Evolutionary conservation across 176 grass and related monocot genomes (phyloP).

Genomic region (Dactylis glomerata): DNA sequence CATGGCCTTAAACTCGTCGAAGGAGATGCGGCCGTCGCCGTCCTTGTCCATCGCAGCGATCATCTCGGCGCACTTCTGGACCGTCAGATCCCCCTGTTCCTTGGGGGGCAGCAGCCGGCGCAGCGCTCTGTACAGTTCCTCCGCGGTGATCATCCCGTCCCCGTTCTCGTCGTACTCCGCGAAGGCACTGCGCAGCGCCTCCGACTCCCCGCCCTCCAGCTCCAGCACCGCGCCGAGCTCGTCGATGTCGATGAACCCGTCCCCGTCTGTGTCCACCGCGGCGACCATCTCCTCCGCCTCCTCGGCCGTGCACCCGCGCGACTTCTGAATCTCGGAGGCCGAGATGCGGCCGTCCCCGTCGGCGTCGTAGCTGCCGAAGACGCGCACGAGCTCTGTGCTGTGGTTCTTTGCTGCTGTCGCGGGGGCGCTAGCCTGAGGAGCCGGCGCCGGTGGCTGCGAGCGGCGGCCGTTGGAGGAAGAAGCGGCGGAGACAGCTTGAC

Average conservation of each 20-base stretch:
- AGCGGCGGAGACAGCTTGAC: conserved; percentile 14
- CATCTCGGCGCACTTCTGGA: conserved; percentile 12
- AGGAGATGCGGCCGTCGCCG: conserved; percentile 39
- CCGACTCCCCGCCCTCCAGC: not conserved
- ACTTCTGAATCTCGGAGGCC: conserved; percentile 11
- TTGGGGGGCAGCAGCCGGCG: not conserved
- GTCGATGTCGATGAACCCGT: conserved; percentile 35
- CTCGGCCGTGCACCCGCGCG: not conserved
- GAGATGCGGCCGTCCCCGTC: conserved; percentile 41
- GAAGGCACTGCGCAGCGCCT: conserved; percentile 9
- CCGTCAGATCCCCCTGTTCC: not conserved
- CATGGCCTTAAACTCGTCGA: conserved; percentile 45
- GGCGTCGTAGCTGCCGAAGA: conserved; percentile 30
- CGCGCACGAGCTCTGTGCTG: conserved; percentile 16
- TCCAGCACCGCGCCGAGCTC: conserved; percentile 20
- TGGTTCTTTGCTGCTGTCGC: not conserved
- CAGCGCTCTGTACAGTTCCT: conserved; percentile 13
- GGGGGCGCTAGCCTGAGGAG: not conserved
- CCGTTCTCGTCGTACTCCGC: conserved; percentile 22
- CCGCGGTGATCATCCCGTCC: conserved; percentile 36
- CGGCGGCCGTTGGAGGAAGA: conserved; percentile 1
- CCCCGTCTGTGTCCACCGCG: conserved; percentile 27
- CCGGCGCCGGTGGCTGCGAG: not conserved
- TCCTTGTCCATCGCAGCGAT: conserved; percentile 5
- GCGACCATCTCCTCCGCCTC: conserved; percentile 33